Percentiles rank a stretch among this genome's conserved stretches.
These are phyloP conservation scores for Saccharomycopsis vini DNA, from an alignment of 805 yeast genomes.

Conservation along the genomic window DNA sequence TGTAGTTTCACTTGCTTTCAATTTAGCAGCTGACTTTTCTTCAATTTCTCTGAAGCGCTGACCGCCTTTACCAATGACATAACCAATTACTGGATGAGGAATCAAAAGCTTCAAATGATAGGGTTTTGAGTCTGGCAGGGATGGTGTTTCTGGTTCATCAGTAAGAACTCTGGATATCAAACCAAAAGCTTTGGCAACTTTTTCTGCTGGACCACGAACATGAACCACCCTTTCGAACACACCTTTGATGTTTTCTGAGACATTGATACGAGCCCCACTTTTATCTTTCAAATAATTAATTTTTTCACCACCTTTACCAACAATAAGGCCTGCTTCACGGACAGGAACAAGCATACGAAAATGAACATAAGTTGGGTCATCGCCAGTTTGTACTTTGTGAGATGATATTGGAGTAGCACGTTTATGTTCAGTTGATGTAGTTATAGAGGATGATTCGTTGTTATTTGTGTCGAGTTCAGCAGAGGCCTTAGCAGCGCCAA, in stretches of 20 bases:
- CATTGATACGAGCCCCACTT: constrained; percentile 58
- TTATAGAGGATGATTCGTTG: constrained; percentile 8
- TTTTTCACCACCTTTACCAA: constrained; percentile 74
- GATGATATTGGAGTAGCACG: constrained; percentile 28
- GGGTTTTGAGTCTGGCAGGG: constrained; percentile 44
- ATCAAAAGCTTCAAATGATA: constrained; percentile 53
- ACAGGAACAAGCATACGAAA: constrained; percentile 69
- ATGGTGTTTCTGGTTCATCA: constrained; percentile 57
- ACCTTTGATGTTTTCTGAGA: constrained; percentile 63
- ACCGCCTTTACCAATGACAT: constrained; percentile 72
- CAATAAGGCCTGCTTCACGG: constrained; percentile 65
- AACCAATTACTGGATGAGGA: constrained; percentile 76
- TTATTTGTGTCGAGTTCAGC: constrained; percentile 1
- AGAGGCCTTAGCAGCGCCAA: neutral
- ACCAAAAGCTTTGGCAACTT: constrained; percentile 77
- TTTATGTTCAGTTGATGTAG: constrained; percentile 20
- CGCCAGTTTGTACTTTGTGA: constrained; percentile 30
- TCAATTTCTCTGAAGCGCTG: constrained; percentile 71
- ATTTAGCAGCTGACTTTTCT: constrained; percentile 67
- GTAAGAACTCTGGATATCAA: constrained; percentile 56
- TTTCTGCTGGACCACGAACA: constrained; percentile 66
- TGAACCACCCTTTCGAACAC: constrained; percentile 68
- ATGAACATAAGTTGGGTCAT: constrained; percentile 53
- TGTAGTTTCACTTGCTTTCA: constrained; percentile 64
- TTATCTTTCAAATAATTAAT: constrained; percentile 54